These are phyloP conservation scores for Hygrophorus pudorinus DNA, from an alignment of 768 basidiomycete species.

Conservation along the genomic window DNA sequence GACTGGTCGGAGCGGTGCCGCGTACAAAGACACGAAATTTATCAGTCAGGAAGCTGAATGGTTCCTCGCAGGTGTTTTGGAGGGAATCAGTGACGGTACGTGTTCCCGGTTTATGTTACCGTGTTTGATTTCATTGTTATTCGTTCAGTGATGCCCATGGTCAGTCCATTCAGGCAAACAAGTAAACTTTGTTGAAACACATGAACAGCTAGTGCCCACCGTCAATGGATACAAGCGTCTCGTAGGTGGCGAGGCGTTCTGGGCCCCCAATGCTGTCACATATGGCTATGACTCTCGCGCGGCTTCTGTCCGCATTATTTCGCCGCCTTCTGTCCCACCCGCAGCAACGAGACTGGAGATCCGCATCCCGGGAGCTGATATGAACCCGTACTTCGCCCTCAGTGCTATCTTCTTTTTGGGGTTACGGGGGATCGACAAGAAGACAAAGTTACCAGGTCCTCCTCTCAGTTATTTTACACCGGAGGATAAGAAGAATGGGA, in stretches of 20 bases:
- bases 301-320: slow-evolving; percentile 86
- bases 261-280: slow-evolving; percentile 88
- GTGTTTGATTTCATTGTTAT: background rate
- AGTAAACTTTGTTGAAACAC: background rate
- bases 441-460: slow-evolving; percentile 53
- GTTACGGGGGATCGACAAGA: slow-evolving; percentile 77
- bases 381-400: slow-evolving; percentile 87
- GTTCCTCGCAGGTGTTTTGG: slow-evolving; percentile 90
- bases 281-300: slow-evolving; percentile 95
- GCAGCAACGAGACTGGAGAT: slow-evolving; percentile 86
- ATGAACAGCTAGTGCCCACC: slow-evolving; percentile 67
- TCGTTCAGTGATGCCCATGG: slow-evolving; percentile 67
- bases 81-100: slow-evolving; percentile 83
- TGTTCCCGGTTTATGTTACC: background rate
- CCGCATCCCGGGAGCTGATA: slow-evolving; percentile 93
- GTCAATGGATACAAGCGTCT: slow-evolving; percentile 98
- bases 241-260: slow-evolving; percentile 86
- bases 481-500: slow-evolving; percentile 48
- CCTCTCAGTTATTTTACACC: slow-evolving; percentile 55
- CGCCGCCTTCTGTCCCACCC: slow-evolving; percentile 78
- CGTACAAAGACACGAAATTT: slow-evolving; percentile 73
- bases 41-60: slow-evolving; percentile 78
- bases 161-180: slow-evolving; percentile 21
- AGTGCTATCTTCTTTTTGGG: slow-evolving; percentile 85
- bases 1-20: slow-evolving; percentile 57